These are phyloP conservation scores for Thraustotheca clavata DNA, from an alignment of 352 stramenopile genomes.

Conservation along the genomic window DNA sequence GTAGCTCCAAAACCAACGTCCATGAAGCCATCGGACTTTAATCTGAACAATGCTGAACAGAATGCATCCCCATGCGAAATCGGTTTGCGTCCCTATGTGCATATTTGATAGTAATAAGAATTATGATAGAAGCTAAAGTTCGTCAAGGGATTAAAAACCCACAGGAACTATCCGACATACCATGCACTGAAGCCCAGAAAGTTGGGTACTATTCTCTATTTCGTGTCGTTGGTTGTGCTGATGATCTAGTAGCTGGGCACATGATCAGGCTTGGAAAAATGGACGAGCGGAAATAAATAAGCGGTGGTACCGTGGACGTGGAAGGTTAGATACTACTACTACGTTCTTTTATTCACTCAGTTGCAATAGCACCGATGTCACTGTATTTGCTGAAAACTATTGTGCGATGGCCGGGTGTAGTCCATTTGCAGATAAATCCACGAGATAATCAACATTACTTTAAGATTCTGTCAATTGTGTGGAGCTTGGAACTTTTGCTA, in stretches of 20 bases:
- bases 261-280: slow-evolving; percentile 53
- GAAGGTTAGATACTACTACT: slow-evolving; percentile 36
- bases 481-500: slow-evolving; percentile 41
- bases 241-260: slow-evolving; percentile 40
- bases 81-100: slow-evolving; percentile 24
- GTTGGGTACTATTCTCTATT: slow-evolving; percentile 33
- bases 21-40: slow-evolving; percentile 67
- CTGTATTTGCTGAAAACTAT: slow-evolving; percentile 75
- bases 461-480: slow-evolving; percentile 8
- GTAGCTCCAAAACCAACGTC: slow-evolving; percentile 69
- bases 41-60: slow-evolving; percentile 36
- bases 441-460: slow-evolving; percentile 38
- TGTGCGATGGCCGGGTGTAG: slow-evolving; percentile 79
- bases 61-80: slow-evolving; percentile 39
- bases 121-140: slow-evolving; percentile 38
- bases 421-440: slow-evolving; percentile 79
- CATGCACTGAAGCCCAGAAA: slow-evolving; percentile 67
- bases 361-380: slow-evolving; percentile 59
- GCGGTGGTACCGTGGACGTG: slow-evolving; percentile 73
- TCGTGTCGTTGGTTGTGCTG: background rate
- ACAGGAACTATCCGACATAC: slow-evolving; percentile 49
- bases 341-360: background rate
- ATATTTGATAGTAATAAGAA: background rate
- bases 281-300: slow-evolving; percentile 67
- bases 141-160: slow-evolving; percentile 56